Conservation (phyloP, 148 eudicot genomes). For the Salicornia ramosissima region DNA sequence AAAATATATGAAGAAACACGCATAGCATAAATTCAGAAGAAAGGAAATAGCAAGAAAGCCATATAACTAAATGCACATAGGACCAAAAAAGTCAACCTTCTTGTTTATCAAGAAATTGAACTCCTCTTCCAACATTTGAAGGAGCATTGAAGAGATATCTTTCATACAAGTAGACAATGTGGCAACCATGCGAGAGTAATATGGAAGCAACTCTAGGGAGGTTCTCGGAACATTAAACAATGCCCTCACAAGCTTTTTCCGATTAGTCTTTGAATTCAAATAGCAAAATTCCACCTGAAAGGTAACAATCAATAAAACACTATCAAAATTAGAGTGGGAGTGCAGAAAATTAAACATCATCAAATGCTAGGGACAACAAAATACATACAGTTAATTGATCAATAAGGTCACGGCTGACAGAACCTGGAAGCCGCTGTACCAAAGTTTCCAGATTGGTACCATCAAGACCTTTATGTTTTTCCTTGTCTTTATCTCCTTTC, state of each 20-base stretch:
- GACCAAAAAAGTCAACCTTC: constrained; percentile 51
- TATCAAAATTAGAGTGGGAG: constrained; percentile 1
- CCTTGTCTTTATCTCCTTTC: constrained; percentile 76
- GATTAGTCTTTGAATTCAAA: constrained; percentile 73
- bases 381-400: constrained; percentile 80
- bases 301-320: constrained; percentile 10
- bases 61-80: constrained; percentile 3
- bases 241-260: constrained; percentile 93
- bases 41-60: background rate
- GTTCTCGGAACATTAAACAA: constrained; percentile 91
- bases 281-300: constrained; percentile 93
- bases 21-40: background rate
- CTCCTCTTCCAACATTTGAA: constrained; percentile 93
- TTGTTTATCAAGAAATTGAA: constrained; percentile 78
- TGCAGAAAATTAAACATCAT: background rate
- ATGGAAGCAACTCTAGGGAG: constrained; percentile 83
- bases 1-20: background rate
- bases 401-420: constrained; percentile 96
- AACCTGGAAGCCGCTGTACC: constrained; percentile 88
- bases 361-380: background rate
- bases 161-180: constrained; percentile 94
- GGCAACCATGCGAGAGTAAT: constrained; percentile 96
- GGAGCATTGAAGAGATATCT: constrained; percentile 76
- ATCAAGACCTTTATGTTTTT: constrained; percentile 73
- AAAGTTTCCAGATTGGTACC: constrained; percentile 81